Evolutionary conservation across 2,329 filamentous ascomycete species (phyloP).

Genomic region (Chrysoporthe cubensis): DNA sequence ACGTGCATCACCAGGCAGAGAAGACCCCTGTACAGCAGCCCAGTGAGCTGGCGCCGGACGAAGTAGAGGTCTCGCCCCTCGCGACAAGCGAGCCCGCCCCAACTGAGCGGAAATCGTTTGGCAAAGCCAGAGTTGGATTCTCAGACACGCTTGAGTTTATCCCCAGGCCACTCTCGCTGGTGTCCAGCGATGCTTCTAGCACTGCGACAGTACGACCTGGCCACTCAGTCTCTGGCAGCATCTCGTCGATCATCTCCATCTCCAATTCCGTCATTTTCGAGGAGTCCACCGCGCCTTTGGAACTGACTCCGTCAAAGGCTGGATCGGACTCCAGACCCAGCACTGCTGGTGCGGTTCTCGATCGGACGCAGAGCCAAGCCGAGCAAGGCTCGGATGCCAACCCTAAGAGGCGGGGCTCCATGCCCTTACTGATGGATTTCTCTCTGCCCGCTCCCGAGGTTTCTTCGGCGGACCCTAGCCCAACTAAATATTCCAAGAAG

Average conservation of each 20-base stretch:
- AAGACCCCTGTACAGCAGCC: conserved; percentile 29
- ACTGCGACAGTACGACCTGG: conserved; percentile 71
- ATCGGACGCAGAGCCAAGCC: conserved; percentile 48
- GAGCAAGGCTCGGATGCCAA: conserved; percentile 41
- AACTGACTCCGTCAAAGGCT: conserved; percentile 46
- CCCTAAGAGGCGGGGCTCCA: conserved; percentile 61
- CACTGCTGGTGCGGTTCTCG: conserved; percentile 72
- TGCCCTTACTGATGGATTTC: conserved; percentile 55
- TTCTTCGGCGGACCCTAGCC: conserved; percentile 47
- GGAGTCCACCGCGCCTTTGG: conserved; percentile 42
- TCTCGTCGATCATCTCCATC: conserved; percentile 74
- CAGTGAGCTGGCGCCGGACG: conserved; percentile 37
- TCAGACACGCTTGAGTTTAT: conserved; percentile 85
- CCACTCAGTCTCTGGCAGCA: conserved; percentile 77
- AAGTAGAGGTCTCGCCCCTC: conserved; percentile 30
- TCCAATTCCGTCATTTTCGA: conserved; percentile 47
- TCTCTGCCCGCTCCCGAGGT: conserved; percentile 41
- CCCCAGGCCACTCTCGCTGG: conserved; percentile 77
- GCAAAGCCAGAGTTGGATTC: conserved; percentile 71
- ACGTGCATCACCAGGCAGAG: conserved; percentile 28
- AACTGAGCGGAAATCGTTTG: conserved; percentile 23
- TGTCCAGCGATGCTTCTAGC: conserved; percentile 83
- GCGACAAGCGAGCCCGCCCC: conserved; percentile 41
- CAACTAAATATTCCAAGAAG: conserved; percentile 57
- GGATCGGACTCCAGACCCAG: conserved; percentile 62